Evolutionary conservation across 164 flowering plant genomes (phyloP).

Genomic region (Vitis rotundifolia): DNA sequence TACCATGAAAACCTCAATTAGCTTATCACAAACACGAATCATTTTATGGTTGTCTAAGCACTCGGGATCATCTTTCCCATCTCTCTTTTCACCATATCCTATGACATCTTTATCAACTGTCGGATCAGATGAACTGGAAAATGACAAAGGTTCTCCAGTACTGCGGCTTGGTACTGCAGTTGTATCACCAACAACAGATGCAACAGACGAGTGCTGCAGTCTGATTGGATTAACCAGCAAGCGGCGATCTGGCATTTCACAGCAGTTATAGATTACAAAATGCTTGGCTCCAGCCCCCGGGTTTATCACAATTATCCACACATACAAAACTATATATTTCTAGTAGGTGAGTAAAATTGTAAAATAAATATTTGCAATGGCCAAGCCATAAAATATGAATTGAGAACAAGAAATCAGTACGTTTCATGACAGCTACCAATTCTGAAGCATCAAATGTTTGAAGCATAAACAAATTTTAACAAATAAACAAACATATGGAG

Average conservation of each 20-base stretch:
- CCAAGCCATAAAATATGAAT: too few species aligned
- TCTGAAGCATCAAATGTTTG: too few species aligned
- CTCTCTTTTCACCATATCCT: slow-evolving; percentile 19
- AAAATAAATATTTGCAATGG: too few species aligned
- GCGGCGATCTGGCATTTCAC: slow-evolving; percentile 18
- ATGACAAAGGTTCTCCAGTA: slow-evolving; percentile 18
- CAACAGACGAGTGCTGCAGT: slow-evolving; percentile 9
- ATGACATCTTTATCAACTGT: slow-evolving; percentile 12
- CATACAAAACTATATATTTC: too few species aligned
- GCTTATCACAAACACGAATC: slow-evolving; percentile 74
- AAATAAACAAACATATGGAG: too few species aligned
- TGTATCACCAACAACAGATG: slow-evolving; percentile 33
- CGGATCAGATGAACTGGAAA: slow-evolving; percentile 14
- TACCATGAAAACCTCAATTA: slow-evolving; percentile 89
- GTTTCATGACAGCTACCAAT: too few species aligned
- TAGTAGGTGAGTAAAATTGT: too few species aligned
- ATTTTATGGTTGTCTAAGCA: slow-evolving; percentile 43
- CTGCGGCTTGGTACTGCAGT: slow-evolving; percentile 33
- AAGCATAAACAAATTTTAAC: too few species aligned
- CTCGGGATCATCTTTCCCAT: slow-evolving; percentile 21
- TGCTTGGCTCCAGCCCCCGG: too few species aligned
- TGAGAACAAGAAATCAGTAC: too few species aligned
- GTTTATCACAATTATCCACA: too few species aligned
- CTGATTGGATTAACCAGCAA: slow-evolving; percentile 10
- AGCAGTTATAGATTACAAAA: neutral